Evolutionary conservation across 495 filamentous ascomycete genomes (phyloP), one percentile per base, ranked within the genome.

Genomic region (Hapsidospora chrysogenum): DNA sequence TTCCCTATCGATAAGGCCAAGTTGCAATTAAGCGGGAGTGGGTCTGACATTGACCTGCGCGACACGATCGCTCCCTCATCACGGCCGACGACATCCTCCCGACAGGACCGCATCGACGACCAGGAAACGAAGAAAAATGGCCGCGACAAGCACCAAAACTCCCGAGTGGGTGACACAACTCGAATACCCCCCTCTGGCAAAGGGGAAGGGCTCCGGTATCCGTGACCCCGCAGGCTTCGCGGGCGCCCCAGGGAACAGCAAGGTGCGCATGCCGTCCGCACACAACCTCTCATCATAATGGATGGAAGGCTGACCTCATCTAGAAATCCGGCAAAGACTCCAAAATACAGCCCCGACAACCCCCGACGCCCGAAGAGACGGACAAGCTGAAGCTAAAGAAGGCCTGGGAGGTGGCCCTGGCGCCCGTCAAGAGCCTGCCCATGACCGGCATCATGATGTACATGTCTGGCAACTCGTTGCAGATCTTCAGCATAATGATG

Each of bases 361-460:
- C 70, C 22, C 78, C 77, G 20, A 74, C 76, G 3, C 51, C 68
- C 40, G 77, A 76, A 42, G 85, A 95, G 56, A 95, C 83, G 61
- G 89, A 96, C 54, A 79, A 75, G 27, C 64, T 99, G 35, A 95
- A 96, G 62, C 56, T 96, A 42, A 99, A 97, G 60, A 99, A 99
- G 52, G 87, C 89, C 1, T 99, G 92, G 92, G 89, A 99, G 58
- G 70, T 99, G 15, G 92, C 89, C 21, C 70, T 99, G 23, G 92
- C 80, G 3, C 89, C 89, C 2, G 78, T 85, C 33, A 99, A 99
- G 61, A 75, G 78, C 50, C 67, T 99, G 29, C 89, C 89, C 34
- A 96, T 97, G 89, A 95, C 92, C 39, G 85, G 73, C 30, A 85
- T 99, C 58, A 93, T 94, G 78, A 96, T 96, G 86, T 99, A 99